Base-by-base conservation (phyloP, 176 grass and related monocot genomes). In the Eragrostis nindensis region DNA sequence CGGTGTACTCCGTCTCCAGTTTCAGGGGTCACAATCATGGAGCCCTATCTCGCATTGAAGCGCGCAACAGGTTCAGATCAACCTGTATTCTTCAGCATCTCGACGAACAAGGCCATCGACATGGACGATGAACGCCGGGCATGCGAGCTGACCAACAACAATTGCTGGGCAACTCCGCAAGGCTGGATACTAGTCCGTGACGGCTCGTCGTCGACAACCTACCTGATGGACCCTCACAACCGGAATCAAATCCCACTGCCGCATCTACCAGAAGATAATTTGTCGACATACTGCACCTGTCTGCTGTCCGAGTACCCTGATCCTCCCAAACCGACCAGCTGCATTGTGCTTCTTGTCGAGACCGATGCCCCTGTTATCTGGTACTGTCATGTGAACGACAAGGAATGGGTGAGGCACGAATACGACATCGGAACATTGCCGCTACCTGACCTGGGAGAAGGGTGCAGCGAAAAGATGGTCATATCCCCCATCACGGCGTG, bases 321-420 rank as follows among this genome's bases (percentile, higher is more conserved):
- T 7, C 13, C 7, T 46, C 2, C 8, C 24, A 6, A 17, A 16
- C 9, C 15, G 43, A 16, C 4, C 27, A 63, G 45, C 75, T 41
- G 21, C 32, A 2, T 21, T 3, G 64, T 80, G 77, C 63, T 80
- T 39, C 64, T 80, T 0, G 77, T 68, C 48, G 77, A 80, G 77
- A 52, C 77, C 3, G 15, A 68, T 48, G n/a, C 13, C 30, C 36
- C 65, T 19, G 38, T 80, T 8, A 69, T 80, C 8, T 80, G 64
- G 65, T 69, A 80, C 65, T 80, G 65, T 8, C 49, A 4, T 10
- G 12, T 68, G 14, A 15, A 15, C 21, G 76, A 10, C 30, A 5
- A 53, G 8, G 19, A 18, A 17, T 79, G 76, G 76, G 0, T 1
- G 1, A 79, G 36, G 0, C 47, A 67, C 46, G 76, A 79, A 5